These are phyloP conservation scores for Lactarius sp. DNA, from an alignment of 768 basidiomycete genomes.

Conservation along the genomic window DNA sequence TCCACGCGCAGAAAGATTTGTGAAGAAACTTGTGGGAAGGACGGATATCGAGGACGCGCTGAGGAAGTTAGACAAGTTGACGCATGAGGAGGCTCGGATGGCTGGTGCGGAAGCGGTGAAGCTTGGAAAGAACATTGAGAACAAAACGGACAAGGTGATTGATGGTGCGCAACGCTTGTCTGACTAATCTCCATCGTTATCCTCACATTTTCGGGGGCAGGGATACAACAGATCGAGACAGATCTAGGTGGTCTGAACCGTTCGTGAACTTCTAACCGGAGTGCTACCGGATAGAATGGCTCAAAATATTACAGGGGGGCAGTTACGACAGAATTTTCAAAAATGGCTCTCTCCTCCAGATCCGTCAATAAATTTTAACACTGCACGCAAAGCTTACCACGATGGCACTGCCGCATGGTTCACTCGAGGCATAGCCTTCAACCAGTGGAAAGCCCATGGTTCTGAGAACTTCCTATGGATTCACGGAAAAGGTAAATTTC, in stretches of 20 bases:
- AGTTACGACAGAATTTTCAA: no score
- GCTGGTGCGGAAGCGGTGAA: not conserved
- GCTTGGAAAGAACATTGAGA: not conserved
- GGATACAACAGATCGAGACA: not conserved
- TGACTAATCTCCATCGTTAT: no score
- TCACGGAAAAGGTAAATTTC: not conserved
- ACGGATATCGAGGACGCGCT: not conserved
- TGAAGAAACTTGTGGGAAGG: not conserved
- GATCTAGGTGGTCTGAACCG: not conserved
- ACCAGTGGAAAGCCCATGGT: not conserved
- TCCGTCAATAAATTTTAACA: not conserved
- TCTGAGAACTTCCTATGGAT: not conserved
- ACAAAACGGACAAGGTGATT: not conserved
- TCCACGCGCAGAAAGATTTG: not conserved
- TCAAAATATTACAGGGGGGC: no score
- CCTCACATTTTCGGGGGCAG: not conserved
- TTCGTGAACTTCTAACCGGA: no score
- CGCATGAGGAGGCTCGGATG: not conserved
- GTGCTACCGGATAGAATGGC: not conserved
- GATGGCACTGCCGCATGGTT: not conserved
- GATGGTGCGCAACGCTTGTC: not conserved
- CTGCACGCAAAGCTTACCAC: not conserved
- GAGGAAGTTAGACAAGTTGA: constrained; percentile 1
- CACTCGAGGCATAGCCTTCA: not conserved
- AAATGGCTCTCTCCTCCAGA: not conserved